These are phyloP conservation scores for Penicillium ucsense DNA, from an alignment of 495 filamentous ascomycete species.

Conservation along the genomic window DNA sequence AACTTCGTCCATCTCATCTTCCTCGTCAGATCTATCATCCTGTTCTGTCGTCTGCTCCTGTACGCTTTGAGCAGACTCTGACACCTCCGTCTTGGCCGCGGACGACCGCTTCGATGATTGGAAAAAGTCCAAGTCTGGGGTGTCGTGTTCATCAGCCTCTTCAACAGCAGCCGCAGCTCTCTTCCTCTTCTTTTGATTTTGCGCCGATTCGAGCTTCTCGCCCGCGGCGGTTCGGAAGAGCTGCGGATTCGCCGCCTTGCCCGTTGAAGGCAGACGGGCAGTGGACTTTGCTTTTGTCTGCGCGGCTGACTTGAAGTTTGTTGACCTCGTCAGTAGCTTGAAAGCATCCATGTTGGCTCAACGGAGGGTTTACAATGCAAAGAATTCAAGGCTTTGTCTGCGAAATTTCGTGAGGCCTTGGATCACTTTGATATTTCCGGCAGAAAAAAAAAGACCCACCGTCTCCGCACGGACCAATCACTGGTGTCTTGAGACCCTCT, in stretches of 20 bases:
- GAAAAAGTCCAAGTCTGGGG: conserved; percentile 30
- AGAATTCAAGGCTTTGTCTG: background rate
- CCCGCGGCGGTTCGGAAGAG: conserved; percentile 38
- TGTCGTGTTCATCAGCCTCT: conserved; percentile 15
- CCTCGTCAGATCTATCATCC: conserved; percentile 18
- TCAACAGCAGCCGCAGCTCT: conserved; percentile 14
- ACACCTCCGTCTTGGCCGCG: conserved; percentile 8
- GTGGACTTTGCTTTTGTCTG: conserved; percentile 12
- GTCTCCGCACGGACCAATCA: conserved; percentile 32
- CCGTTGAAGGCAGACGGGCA: conserved; percentile 37
- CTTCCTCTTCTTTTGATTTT: conserved; percentile 32
- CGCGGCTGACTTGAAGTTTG: conserved; percentile 36
- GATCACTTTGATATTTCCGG: conserved; percentile 20
- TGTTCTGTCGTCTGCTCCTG: conserved; percentile 9
- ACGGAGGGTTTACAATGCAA: background rate
- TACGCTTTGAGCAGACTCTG: conserved; percentile 8
- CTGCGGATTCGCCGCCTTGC: conserved; percentile 42
- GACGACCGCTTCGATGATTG: conserved; percentile 19
- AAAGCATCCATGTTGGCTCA: conserved; percentile 41
- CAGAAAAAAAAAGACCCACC: conserved; percentile 14
- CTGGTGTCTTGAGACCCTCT: background rate
- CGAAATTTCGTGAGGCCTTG: conserved; percentile 2
- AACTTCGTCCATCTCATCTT: conserved; percentile 42
- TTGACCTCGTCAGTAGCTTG: conserved; percentile 44
- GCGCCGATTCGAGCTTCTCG: conserved; percentile 24